Percentiles rank a stretch among this genome's conserved stretches.
Conservation (phyloP, 352 stramenopile genomes). For the Globisporangium abappressorium region DNA sequence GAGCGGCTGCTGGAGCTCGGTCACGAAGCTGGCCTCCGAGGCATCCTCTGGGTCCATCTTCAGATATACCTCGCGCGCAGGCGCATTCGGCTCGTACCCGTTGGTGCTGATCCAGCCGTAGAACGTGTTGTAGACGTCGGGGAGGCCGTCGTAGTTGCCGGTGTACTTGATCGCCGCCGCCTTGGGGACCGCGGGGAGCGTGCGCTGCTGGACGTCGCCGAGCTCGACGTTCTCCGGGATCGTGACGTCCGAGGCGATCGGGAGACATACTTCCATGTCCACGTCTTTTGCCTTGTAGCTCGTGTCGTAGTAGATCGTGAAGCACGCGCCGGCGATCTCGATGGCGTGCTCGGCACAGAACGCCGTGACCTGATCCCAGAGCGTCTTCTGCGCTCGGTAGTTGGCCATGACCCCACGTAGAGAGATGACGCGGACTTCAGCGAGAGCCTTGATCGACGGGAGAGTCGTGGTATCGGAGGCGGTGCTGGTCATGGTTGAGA, state of each 20-base stretch:
- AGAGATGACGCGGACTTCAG: conserved; percentile 28
- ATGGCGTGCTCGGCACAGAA: conserved; percentile 28
- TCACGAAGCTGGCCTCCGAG: conserved; percentile 22
- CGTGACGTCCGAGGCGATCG: conserved; percentile 22
- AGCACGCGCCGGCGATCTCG: conserved; percentile 21
- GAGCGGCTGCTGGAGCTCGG: conserved; percentile 33
- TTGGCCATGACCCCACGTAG: conserved; percentile 37
- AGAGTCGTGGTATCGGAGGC: neutral
- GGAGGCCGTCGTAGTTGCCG: conserved; percentile 28
- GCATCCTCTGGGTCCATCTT: conserved; percentile 25
- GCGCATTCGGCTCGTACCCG: conserved; percentile 23
- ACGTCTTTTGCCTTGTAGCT: conserved; percentile 40
- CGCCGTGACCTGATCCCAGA: conserved; percentile 33
- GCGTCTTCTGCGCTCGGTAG: conserved; percentile 40
- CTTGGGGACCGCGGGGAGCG: conserved; percentile 19
- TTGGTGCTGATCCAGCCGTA: conserved; percentile 37
- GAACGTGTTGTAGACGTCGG: conserved; percentile 28
- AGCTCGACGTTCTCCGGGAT: conserved; percentile 14
- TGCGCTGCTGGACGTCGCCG: conserved; percentile 23
- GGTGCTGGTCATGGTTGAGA: neutral
- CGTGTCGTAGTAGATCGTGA: conserved; percentile 42
- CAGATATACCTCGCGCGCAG: conserved; percentile 44
- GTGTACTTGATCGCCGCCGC: conserved; percentile 35
- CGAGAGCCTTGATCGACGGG: conserved; percentile 28
- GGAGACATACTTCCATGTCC: conserved; percentile 50